Base-by-base conservation (phyloP, 2,329 filamentous ascomycete species). In the Alternaria atra region DNA sequence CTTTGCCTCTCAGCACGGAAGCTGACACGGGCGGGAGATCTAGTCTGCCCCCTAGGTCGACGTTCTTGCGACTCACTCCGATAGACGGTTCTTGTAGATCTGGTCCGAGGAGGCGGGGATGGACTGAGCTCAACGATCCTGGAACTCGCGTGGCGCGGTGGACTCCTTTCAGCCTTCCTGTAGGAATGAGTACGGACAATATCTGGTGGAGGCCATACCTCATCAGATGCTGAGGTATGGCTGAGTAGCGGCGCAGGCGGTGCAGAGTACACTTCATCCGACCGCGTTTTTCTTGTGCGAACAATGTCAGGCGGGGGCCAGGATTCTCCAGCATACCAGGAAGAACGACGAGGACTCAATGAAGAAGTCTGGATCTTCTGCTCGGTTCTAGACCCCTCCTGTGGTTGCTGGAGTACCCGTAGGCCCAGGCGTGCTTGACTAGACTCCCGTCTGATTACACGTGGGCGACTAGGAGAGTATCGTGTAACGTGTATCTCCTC, bases 191-290 rank as follows among this genome's bases (percentile, higher is more conserved):
- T 68, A 64, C 50, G 70, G 20, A 70, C 61, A 32, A 67, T 55
- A 60, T 71, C 68, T 64, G 67, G 69, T 37, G 70, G 65, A 35
- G 68, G 65, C 65, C 71, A 73, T 51, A 70, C 61, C 56, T 68
- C 68, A 27, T 67, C 57, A 15, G 62, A 42, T 29, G 44, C 58
- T 29, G 67, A 56, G 25, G 44, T 30, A 32, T 47, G 52, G 39
- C 53, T 39, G 30, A 55, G 51, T 29, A 60, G 47, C 9, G 57
- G 40, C 15, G 43, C 51, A 23, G 60, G 32, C 15, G 48, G 40
- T 39, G 44, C 37, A 53, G 52, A 35, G 20, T 44, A 47, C 9
- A 55, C 23, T 10, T 60, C 43, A 20, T 55, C 47, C 3, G 47
- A 13, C 44, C 32, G 57, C 12, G 58, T 54, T 12, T 47, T 23